Conservation (phyloP, 2,329 filamentous ascomycete genomes). For the Diaporthe australafricana region DNA sequence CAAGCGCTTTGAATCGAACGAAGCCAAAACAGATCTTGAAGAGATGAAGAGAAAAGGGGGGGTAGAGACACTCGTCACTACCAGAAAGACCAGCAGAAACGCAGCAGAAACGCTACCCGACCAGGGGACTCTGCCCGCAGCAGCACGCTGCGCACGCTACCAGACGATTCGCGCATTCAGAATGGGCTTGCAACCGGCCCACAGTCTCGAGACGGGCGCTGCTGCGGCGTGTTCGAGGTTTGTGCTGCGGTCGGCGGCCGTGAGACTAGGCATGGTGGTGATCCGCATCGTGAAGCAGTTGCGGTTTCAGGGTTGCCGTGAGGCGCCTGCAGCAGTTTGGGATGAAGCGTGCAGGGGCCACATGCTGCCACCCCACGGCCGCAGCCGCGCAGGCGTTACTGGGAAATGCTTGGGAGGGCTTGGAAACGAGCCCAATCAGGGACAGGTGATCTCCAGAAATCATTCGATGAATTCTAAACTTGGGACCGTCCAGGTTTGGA, state of each 20-base stretch:
- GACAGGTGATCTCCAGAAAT: constrained; percentile 27
- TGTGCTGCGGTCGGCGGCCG: constrained; percentile 16
- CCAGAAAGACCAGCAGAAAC: constrained; percentile 37
- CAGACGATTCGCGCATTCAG: background rate
- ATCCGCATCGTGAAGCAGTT: constrained; percentile 35
- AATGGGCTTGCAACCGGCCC: constrained; percentile 28
- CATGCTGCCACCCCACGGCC: constrained; percentile 25
- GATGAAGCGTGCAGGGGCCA: constrained; percentile 38
- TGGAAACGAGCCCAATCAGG: constrained; percentile 26
- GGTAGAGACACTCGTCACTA: constrained; percentile 24
- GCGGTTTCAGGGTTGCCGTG: constrained; percentile 34
- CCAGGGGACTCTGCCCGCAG: constrained; percentile 18
- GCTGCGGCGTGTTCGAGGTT: constrained; percentile 39
- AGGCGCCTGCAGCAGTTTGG: constrained; percentile 24
- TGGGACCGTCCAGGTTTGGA: constrained; percentile 22
- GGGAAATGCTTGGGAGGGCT: background rate
- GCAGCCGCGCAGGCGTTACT: constrained; percentile 24
- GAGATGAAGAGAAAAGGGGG: constrained; percentile 27
- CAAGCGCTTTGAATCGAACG: constrained; percentile 27
- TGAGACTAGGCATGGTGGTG: constrained; percentile 25
- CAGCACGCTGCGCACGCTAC: constrained; percentile 9
- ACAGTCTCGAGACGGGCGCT: constrained; percentile 31
- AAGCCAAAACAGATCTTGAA: constrained; percentile 36
- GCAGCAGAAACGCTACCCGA: constrained; percentile 35
- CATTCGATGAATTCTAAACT: constrained; percentile 33